These are phyloP conservation scores for Boechera stricta DNA, from an alignment of 345 rosid species.

Conservation along the genomic window DNA sequence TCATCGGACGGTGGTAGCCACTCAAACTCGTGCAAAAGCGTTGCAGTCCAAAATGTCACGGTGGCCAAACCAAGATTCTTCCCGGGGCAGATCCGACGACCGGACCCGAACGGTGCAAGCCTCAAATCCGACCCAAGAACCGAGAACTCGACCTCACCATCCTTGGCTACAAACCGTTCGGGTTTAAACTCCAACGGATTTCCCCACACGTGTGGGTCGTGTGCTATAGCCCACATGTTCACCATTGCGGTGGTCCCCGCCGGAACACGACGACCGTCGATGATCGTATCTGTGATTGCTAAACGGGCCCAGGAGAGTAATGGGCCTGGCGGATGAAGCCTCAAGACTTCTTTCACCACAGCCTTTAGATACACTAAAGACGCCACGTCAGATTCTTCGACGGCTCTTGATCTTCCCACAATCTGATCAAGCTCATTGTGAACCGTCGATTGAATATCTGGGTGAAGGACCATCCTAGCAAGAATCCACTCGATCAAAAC, in stretches of 20 bases:
- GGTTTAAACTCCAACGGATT: constrained; percentile 70
- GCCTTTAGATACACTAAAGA: constrained; percentile 66
- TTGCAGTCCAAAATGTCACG: constrained; percentile 71
- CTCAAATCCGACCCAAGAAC: constrained; percentile 83
- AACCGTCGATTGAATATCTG: constrained; percentile 66
- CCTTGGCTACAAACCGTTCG: constrained; percentile 57
- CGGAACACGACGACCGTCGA: constrained; percentile 78
- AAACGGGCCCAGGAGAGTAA: constrained; percentile 90
- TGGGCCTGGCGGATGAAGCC: constrained; percentile 96
- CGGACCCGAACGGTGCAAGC: constrained; percentile 93
- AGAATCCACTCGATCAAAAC: constrained; percentile 91
- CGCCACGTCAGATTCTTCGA: constrained; percentile 59
- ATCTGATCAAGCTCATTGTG: constrained; percentile 68
- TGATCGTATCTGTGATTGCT: constrained; percentile 66
- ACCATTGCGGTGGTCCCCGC: constrained; percentile 90
- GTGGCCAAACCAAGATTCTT: constrained; percentile 71
- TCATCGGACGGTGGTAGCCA: constrained; percentile 60
- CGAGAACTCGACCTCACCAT: constrained; percentile 61
- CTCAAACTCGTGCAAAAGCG: constrained; percentile 71
- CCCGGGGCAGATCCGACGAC: constrained; percentile 81
- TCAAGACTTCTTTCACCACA: constrained; percentile 75
- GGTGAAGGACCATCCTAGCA: constrained; percentile 77
- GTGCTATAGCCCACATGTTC: constrained; percentile 93
- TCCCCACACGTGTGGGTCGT: constrained; percentile 71
- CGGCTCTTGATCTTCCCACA: constrained; percentile 66